These are phyloP conservation scores for Pueraria montana DNA, from an alignment of 306 rosid species.

Conservation along the genomic window DNA sequence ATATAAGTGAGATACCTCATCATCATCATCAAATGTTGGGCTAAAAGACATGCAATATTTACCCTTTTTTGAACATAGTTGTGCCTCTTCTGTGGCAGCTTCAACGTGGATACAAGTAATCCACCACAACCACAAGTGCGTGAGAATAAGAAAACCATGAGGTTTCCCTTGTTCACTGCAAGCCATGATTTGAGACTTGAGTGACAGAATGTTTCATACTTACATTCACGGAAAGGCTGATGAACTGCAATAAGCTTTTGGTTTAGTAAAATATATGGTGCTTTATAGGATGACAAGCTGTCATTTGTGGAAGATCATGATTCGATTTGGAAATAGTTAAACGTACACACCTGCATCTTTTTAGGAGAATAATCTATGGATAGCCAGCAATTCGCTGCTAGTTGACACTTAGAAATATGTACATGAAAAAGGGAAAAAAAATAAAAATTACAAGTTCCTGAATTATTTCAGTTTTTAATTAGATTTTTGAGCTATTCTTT, in stretches of 20 bases:
- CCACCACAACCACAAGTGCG: not conserved
- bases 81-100: not conserved
- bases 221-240: no score
- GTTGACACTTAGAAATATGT: no score
- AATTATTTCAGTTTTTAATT: no score
- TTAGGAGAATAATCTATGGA: not conserved
- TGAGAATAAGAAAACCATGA: not conserved
- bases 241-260: not conserved
- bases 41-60: not conserved
- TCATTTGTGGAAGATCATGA: not conserved
- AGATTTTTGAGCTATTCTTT: no score
- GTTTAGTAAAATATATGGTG: not conserved
- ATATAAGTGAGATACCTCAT: not conserved
- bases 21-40: not conserved
- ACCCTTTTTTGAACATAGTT: not conserved
- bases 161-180: not conserved
- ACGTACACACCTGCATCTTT: not conserved
- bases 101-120: not conserved
- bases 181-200: slow-evolving; percentile 2
- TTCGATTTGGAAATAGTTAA: not conserved
- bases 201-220: not conserved
- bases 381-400: no score
- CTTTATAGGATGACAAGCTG: not conserved
- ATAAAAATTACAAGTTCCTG: no score
- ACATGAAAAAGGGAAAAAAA: no score